Conservation (phyloP, 78 protist species). For the Neovahlkampfia damariscottae region DNA sequence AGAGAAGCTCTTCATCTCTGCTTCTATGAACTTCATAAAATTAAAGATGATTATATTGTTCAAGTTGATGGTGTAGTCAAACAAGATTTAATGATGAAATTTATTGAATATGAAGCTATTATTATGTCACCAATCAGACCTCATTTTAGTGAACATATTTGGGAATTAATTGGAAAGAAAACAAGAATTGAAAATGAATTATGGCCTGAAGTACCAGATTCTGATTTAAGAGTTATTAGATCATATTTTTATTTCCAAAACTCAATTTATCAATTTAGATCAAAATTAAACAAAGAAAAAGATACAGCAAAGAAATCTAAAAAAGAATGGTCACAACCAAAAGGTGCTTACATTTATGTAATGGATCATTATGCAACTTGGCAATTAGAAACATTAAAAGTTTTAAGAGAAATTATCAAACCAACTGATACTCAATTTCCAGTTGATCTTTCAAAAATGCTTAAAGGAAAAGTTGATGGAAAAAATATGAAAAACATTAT, state of each 20-base stretch:
- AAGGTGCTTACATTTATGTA: neutral
- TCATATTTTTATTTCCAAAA: neutral
- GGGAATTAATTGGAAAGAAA: slow-evolving; percentile 62
- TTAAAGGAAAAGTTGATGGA: neutral
- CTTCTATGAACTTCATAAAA: slow-evolving; percentile 66
- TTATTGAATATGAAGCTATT: slow-evolving; percentile 57
- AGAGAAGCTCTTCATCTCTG: slow-evolving; percentile 74
- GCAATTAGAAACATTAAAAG: neutral
- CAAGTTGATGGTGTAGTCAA: neutral
- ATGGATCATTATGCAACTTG: neutral
- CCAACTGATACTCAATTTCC: neutral
- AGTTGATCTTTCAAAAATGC: neutral
- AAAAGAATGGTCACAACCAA: too few species aligned
- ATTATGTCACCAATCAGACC: slow-evolving; percentile 89
- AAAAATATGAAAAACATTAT: neutral
- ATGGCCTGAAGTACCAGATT: slow-evolving; percentile 29
- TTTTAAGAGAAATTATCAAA: neutral
- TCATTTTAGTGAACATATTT: slow-evolving; percentile 87
- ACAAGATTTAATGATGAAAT: slow-evolving; percentile 55
- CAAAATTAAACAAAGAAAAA: neutral
- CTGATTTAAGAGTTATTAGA: neutral
- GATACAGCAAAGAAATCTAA: neutral
- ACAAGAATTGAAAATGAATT: slow-evolving; percentile 27
- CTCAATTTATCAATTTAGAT: neutral
- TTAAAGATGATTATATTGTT: slow-evolving; percentile 66